phyloP scores from a whole-genome alignment of 306 rosid species.

The Lablab purpureus region DNA sequence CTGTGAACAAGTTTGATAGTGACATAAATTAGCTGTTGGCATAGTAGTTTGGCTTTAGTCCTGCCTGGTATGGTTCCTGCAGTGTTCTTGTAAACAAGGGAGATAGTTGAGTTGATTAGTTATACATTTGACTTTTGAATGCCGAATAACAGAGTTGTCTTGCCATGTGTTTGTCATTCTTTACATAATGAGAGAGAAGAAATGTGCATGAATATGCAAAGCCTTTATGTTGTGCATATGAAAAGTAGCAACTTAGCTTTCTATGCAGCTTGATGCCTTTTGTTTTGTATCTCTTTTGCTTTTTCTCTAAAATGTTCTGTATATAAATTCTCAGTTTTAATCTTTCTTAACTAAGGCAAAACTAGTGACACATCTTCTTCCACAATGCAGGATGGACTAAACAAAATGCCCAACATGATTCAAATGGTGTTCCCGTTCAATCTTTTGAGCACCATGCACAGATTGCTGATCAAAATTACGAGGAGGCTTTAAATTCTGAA shows the following conservation, averaged over 20 bases:
- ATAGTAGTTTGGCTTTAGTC: neutral
- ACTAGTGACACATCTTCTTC: slow-evolving; percentile 26
- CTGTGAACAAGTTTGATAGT: slow-evolving; percentile 12
- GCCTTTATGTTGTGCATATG: slow-evolving; percentile 15
- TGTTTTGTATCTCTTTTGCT: neutral
- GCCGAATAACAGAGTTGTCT: neutral
- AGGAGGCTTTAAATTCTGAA: slow-evolving; percentile 53
- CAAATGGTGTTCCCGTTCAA: slow-evolving; percentile 55
- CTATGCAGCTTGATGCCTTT: slow-evolving; percentile 12
- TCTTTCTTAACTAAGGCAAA: slow-evolving; percentile 2
- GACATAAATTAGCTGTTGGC: neutral
- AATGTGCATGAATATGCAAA: neutral
- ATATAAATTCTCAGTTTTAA: neutral
- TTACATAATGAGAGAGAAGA: slow-evolving; percentile 5
- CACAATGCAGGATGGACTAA: slow-evolving; percentile 59
- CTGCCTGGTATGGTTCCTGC: slow-evolving; percentile 11
- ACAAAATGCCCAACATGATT: slow-evolving; percentile 48
- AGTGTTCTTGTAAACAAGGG: neutral
- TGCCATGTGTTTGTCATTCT: slow-evolving; percentile 27
- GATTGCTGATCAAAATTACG: slow-evolving; percentile 46
- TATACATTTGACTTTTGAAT: neutral
- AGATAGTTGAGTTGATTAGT: no score
- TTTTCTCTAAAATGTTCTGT: neutral
- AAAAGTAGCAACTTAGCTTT: slow-evolving; percentile 10
- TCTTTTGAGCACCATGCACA: slow-evolving; percentile 50